phyloP scores from a whole-genome alignment of 2,329 filamentous ascomycete genomes.

The Aureobasidium sp. region DNA sequence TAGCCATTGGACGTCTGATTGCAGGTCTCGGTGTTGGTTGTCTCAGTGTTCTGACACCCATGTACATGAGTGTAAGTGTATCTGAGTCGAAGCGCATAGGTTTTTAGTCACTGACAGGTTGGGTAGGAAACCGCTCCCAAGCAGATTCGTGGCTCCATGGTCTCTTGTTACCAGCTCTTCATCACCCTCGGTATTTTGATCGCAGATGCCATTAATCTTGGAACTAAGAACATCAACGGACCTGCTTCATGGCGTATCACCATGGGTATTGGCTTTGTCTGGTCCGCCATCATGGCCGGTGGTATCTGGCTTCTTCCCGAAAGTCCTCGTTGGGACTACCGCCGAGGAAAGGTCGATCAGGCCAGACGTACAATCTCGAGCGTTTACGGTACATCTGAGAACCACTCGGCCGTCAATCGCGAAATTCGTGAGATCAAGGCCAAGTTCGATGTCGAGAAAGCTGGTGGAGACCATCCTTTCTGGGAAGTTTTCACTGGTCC shows the following conservation, averaged over 20 bases:
- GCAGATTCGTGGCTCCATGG: conserved; percentile 56
- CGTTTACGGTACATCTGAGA: conserved; percentile 49
- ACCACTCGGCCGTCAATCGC: conserved; percentile 47
- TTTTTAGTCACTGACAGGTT: conserved; percentile 35
- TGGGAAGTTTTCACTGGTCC: conserved; percentile 61
- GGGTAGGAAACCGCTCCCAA: conserved; percentile 55
- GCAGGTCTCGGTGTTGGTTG: conserved; percentile 60
- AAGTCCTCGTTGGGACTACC: conserved; percentile 52
- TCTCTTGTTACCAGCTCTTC: conserved; percentile 61
- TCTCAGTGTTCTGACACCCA: conserved; percentile 57
- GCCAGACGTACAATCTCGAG: conserved; percentile 47
- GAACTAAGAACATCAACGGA: conserved; percentile 45
- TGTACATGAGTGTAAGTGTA: conserved; percentile 51
- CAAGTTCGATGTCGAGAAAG: conserved; percentile 49
- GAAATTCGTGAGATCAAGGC: conserved; percentile 51
- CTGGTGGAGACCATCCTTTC: conserved; percentile 48
- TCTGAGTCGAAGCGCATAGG: no score
- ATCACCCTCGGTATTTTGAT: conserved; percentile 61
- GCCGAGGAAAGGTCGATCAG: conserved; percentile 46
- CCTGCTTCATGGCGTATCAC: conserved; percentile 58
- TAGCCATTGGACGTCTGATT: conserved; percentile 58
- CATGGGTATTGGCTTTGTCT: conserved; percentile 53
- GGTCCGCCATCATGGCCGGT: conserved; percentile 46
- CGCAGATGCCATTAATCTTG: conserved; percentile 50
- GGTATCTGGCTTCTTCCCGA: conserved; percentile 52